Conservation (phyloP, 805 yeast genomes). For the Wickerhamiella alocasiicola region DNA sequence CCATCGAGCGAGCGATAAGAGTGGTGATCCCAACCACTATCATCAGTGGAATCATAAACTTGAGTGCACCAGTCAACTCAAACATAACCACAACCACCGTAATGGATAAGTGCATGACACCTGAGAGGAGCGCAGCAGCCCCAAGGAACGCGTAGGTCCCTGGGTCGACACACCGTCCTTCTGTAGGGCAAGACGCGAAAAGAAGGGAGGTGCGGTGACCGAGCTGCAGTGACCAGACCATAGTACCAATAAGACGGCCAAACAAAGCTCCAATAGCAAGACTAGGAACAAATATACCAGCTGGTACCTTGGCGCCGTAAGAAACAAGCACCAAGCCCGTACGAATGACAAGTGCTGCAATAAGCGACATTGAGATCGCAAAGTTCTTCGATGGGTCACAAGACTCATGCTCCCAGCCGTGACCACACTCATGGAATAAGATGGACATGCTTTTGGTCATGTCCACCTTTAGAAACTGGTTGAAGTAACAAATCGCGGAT, state of each 20-base stretch:
- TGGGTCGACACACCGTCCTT: conserved; percentile 59
- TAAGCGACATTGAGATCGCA: conserved; percentile 38
- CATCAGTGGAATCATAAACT: conserved; percentile 91
- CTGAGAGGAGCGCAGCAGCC: conserved; percentile 90
- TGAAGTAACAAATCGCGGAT: conserved; percentile 68
- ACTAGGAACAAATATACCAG: conserved; percentile 93
- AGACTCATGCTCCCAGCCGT: conserved; percentile 31
- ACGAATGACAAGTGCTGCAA: conserved; percentile 61
- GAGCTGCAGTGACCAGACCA: conserved; percentile 43
- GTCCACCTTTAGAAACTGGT: conserved; percentile 66
- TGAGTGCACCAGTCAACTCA: conserved; percentile 89
- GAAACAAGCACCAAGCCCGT: conserved; percentile 65
- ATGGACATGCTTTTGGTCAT: conserved; percentile 95
- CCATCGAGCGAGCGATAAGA: conserved; percentile 61
- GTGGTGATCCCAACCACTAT: conserved; percentile 84
- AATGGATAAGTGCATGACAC: conserved; percentile 84
- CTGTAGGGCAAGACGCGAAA: conserved; percentile 32
- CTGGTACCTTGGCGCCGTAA: conserved; percentile 88
- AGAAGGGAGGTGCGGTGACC: conserved; percentile 28
- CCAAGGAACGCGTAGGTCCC: conserved; percentile 95
- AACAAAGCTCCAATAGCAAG: conserved; percentile 96
- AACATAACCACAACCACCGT: conserved; percentile 93
- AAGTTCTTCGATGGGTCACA: conserved; percentile 22
- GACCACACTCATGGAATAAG: conserved; percentile 71
- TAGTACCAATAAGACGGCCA: conserved; percentile 72